Percentiles rank a stretch among this genome's conserved stretches.
phyloP scores from a whole-genome alignment of 106 monocot species.

The Gastrodia elata region DNA sequence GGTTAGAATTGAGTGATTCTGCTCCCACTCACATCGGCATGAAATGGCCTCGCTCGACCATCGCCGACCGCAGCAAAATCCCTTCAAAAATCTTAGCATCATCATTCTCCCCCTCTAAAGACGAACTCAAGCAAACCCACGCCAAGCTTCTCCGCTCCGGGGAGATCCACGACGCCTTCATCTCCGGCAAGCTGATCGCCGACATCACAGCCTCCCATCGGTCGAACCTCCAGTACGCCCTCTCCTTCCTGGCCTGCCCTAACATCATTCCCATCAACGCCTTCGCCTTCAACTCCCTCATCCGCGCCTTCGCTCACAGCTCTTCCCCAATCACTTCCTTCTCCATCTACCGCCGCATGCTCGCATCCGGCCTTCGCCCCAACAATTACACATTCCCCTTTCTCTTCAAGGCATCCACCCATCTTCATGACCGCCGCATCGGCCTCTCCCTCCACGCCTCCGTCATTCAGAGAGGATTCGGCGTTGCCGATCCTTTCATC shows the following conservation, averaged over 20 bases:
- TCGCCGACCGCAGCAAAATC: not conserved
- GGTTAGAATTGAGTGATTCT: too few species aligned
- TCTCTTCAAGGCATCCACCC: slow-evolving; percentile 38
- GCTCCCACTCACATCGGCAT: not conserved
- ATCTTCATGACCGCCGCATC: slow-evolving; percentile 9
- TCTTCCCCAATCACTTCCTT: slow-evolving; percentile 22
- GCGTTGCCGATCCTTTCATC: slow-evolving; percentile 33
- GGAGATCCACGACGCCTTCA: slow-evolving; percentile 17
- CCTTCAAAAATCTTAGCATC: not conserved
- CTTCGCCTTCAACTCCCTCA: slow-evolving; percentile 29
- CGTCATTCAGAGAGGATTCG: slow-evolving; percentile 41
- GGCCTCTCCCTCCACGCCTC: slow-evolving; percentile 41
- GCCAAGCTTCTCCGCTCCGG: slow-evolving; percentile 29
- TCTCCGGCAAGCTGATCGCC: slow-evolving; percentile 22
- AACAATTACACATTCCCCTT: slow-evolving; percentile 73
- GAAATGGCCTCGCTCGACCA: not conserved
- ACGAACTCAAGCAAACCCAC: slow-evolving; percentile 20
- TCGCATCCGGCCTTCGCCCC: slow-evolving; percentile 17
- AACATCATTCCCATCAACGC: slow-evolving; percentile 3
- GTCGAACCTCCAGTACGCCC: slow-evolving; percentile 14
- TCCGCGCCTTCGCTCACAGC: slow-evolving; percentile 35
- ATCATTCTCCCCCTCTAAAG: not conserved
- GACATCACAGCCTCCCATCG: slow-evolving; percentile 18
- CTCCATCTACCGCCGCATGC: slow-evolving; percentile 29
- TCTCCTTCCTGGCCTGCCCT: slow-evolving; percentile 7